Conservation (phyloP, 805 yeast species). For the Metschnikowia peoriensis region DNA sequence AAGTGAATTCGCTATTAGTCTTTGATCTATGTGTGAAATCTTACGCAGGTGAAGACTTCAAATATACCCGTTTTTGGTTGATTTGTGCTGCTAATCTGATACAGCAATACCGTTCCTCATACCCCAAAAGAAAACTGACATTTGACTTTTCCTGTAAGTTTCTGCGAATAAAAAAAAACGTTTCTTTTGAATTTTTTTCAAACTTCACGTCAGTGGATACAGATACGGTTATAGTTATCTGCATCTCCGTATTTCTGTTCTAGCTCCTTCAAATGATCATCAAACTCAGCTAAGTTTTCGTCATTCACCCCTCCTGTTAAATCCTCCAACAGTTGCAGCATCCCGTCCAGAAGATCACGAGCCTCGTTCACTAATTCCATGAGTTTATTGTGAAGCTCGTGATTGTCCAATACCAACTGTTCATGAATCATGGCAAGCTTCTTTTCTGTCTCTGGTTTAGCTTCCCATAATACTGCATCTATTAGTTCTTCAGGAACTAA, state of each 20-base stretch:
- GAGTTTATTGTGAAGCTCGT: conserved; percentile 26
- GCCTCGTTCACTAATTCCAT: conserved; percentile 21
- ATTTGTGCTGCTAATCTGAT: too few species aligned
- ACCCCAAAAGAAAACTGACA: too few species aligned
- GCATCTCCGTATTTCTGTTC: conserved; percentile 8
- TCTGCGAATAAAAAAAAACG: too few species aligned
- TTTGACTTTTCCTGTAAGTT: too few species aligned
- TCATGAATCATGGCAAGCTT: conserved; percentile 34
- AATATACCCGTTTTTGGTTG: too few species aligned
- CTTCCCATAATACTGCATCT: conserved; percentile 26
- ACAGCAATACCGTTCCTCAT: too few species aligned
- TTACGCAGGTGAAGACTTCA: too few species aligned
- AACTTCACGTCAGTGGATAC: background rate
- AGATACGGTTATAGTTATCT: background rate
- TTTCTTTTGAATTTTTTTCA: too few species aligned
- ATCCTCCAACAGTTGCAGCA: conserved; percentile 19
- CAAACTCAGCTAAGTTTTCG: conserved; percentile 20
- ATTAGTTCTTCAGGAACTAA: conserved; percentile 33
- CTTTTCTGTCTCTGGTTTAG: conserved; percentile 24
- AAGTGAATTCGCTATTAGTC: too few species aligned
- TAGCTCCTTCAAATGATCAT: conserved; percentile 23
- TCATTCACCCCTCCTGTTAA: conserved; percentile 18
- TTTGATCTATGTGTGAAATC: too few species aligned
- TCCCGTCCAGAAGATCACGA: conserved; percentile 20
- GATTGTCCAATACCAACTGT: conserved; percentile 36